phyloP scores from a whole-genome alignment of 306 rosid species.

The Hippophae rhamnoides region DNA sequence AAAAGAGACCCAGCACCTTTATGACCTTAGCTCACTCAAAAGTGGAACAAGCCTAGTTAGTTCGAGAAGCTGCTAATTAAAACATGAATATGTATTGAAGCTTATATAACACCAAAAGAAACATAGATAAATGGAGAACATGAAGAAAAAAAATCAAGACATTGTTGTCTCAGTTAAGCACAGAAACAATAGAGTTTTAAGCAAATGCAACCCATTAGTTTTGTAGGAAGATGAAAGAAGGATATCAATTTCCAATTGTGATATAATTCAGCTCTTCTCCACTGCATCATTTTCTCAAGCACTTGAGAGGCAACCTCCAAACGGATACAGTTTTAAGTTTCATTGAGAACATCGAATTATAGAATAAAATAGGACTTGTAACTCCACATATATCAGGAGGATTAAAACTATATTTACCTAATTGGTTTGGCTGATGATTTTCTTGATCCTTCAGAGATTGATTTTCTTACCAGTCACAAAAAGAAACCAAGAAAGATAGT shows the following conservation, averaged over 20 bases:
- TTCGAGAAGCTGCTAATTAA: not conserved
- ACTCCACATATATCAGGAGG: too few species aligned
- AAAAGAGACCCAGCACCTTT: too few species aligned
- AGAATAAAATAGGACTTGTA: not conserved
- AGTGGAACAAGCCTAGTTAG: not conserved
- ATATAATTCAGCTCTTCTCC: not conserved
- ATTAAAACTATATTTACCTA: too few species aligned
- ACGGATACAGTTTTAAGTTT: not conserved
- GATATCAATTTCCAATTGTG: not conserved
- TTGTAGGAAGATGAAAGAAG: not conserved
- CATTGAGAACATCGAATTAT: not conserved
- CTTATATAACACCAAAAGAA: not conserved
- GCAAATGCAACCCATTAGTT: not conserved
- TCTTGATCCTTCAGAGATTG: too few species aligned
- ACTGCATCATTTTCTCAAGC: conserved; percentile 20
- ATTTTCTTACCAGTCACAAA: too few species aligned
- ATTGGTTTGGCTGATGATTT: too few species aligned
- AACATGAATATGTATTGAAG: not conserved
- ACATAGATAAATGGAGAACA: not conserved
- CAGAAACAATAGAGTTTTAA: not conserved
- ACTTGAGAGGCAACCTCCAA: conserved; percentile 15
- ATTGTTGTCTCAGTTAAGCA: too few species aligned
- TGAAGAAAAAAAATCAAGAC: too few species aligned
- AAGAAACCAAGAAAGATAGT: too few species aligned
- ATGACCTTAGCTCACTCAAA: conserved; percentile 1